A percentile compares a stretch with the other conserved stretches of the same genome.
Evolutionary conservation across 2,329 filamentous ascomycete species (phyloP).

Genomic region (Cylindrodendrum hubeiense): DNA sequence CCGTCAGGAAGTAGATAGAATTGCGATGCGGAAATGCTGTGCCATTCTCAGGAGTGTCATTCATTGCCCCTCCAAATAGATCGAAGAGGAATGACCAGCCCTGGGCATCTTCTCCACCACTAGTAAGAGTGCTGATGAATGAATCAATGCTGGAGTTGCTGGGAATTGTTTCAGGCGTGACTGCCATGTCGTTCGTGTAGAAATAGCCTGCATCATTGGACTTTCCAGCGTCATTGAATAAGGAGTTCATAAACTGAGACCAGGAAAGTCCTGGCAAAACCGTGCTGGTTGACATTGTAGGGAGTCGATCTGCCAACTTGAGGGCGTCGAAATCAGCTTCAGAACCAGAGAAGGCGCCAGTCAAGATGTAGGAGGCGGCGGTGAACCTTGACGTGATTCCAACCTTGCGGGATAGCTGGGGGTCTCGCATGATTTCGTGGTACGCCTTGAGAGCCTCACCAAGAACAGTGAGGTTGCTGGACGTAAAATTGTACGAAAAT

Average conservation of each 20-base stretch:
- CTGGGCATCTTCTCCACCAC: not conserved
- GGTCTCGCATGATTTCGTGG: slow-evolving; percentile 2
- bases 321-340: not conserved
- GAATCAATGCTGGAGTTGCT: slow-evolving; percentile 2
- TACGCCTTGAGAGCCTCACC: slow-evolving; percentile 11
- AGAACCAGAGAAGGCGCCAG: not conserved
- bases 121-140: not conserved
- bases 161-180: not conserved
- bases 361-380: not conserved
- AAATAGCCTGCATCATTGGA: slow-evolving; percentile 9
- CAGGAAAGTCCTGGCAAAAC: not conserved
- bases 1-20: not conserved
- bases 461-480: not conserved
- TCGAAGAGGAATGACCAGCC: slow-evolving; percentile 10
- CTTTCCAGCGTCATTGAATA: not conserved
- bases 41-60: not conserved
- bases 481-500: not conserved
- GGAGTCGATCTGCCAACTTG: not conserved
- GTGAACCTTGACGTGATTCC: not conserved
- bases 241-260: not conserved
- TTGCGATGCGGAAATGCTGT: slow-evolving; percentile 4
- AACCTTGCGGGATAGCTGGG: not conserved
- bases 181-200: slow-evolving; percentile 15
- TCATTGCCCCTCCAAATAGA: slow-evolving; percentile 1
- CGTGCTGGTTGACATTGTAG: not conserved